Percentiles rank a stretch among this genome's conserved stretches.
Conservation (phyloP, 2,329 filamentous ascomycete genomes). For the Penicillium rolfsii region DNA sequence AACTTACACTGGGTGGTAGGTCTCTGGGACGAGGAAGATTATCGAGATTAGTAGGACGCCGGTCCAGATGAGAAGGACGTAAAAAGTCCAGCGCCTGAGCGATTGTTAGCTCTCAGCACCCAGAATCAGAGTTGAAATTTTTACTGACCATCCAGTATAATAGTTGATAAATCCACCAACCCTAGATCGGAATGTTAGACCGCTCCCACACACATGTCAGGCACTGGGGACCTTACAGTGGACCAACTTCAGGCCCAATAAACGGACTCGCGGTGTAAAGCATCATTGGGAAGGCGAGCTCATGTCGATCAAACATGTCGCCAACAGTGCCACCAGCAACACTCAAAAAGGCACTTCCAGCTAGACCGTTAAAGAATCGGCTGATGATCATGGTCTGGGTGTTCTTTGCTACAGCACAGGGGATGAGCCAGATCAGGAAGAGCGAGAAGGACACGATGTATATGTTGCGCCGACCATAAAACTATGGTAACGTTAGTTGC, state of each 20-base stretch:
- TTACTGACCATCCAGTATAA: conserved; percentile 62
- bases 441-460: conserved; percentile 74
- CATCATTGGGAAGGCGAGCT: conserved; percentile 81
- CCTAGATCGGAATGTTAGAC: conserved; percentile 43
- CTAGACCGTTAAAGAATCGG: conserved; percentile 67
- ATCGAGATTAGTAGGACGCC: conserved; percentile 67
- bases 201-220: neutral
- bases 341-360: conserved; percentile 58
- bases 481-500: conserved; percentile 48
- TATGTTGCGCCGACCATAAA: conserved; percentile 80
- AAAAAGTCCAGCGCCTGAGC: conserved; percentile 76
- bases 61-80: conserved; percentile 81
- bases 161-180: conserved; percentile 81
- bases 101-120: conserved; percentile 8
- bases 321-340: conserved; percentile 86
- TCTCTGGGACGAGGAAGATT: conserved; percentile 78
- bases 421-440: conserved; percentile 79
- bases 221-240: conserved; percentile 44
- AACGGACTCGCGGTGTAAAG: conserved; percentile 69
- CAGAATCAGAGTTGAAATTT: neutral
- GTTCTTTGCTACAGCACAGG: conserved; percentile 78
- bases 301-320: conserved; percentile 70
- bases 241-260: conserved; percentile 61
- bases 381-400: conserved; percentile 77
- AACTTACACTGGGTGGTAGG: conserved; percentile 66